Conservation (phyloP, 345 rosid species). For the Salix arbutifolia region DNA sequence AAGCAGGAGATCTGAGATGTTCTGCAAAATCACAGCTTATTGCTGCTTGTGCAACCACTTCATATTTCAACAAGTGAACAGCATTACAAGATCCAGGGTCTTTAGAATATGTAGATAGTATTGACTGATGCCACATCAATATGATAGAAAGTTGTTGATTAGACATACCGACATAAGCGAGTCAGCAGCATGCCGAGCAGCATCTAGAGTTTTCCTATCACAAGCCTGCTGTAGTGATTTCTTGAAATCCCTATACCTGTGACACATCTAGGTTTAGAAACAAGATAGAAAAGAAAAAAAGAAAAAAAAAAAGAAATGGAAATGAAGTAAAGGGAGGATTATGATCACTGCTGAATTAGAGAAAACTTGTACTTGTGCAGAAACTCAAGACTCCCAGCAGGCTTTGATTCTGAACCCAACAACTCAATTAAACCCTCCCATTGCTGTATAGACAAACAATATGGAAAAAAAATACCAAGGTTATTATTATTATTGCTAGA, state of each 20-base stretch:
- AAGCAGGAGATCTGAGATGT: not conserved
- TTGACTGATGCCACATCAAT: not conserved
- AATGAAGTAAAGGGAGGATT: not conserved
- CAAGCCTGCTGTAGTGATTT: slow-evolving; percentile 59
- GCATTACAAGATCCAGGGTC: not conserved
- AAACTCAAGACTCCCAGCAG: slow-evolving; percentile 89
- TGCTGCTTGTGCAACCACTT: not conserved
- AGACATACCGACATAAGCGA: slow-evolving; percentile 66
- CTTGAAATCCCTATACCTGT: slow-evolving; percentile 92
- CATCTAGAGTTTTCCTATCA: slow-evolving; percentile 53
- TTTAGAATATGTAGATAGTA: not conserved
- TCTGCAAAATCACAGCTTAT: not conserved
- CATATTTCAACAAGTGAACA: not conserved
- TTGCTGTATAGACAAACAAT: slow-evolving; percentile 50
- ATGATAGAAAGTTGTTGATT: not conserved
- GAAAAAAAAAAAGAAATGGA: not conserved
- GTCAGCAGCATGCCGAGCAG: slow-evolving; percentile 65
- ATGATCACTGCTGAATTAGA: not conserved
- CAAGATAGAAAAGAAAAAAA: not conserved
- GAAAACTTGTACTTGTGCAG: slow-evolving; percentile 62
- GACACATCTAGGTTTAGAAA: slow-evolving; percentile 8
- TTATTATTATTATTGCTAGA: no score
- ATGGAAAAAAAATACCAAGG: not conserved
- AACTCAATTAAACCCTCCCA: slow-evolving; percentile 92
- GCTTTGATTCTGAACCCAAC: slow-evolving; percentile 73